Evolutionary conservation across 208 protist species (phyloP), one percentile per base, ranked within the genome.

Genomic region (Leishmania aethiopica): DNA sequence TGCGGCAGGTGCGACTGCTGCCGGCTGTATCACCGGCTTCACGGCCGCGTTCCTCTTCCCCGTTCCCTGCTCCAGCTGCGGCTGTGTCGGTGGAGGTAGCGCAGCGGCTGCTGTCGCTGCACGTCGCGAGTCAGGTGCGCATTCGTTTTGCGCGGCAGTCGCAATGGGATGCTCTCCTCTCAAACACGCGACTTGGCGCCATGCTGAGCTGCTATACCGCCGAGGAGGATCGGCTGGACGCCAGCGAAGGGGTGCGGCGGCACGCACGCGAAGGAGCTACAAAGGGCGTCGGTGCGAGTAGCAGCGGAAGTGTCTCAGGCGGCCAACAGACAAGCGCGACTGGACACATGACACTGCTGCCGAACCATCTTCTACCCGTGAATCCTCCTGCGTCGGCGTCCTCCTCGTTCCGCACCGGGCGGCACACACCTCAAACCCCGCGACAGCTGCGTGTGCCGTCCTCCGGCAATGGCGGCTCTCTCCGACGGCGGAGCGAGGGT

Each of bases 101-200:
- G 42, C 78, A 86, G 78, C 74, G 66, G 60, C 75, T 83, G 25
- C 40, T 86, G 25, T 67, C 74, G 5, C 53, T 53, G 32, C 83
- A 77, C 55, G 25, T 86, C 6, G 19, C 40, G 35, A 74, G 74
- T 17, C 28, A 32, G 19, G 64, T 75, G 55, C 42, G 32, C 37
- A 69, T 86, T 32, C 35, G 28, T 2, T 77, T 77, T 28, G 66
- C 57, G 1, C 59, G 55, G 1, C 78, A 83, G 64, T 75, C 78
- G 51, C 78, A 80, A 71, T 86, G 83, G 83, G 78, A 86, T 32
- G 45, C n/a, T 0, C 22, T 82, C 45, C 64, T 86, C 0, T 70
- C 78, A 0, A 70, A 74, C 83, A 3, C 3, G 53, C 35, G 66
- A 71, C 51, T 74, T 37, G 49, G 45, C 35, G 53, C 47, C 2